Evolutionary conservation across 2,329 filamentous ascomycete genomes (phyloP).

Genomic region (Epichloe brachyelytri): DNA sequence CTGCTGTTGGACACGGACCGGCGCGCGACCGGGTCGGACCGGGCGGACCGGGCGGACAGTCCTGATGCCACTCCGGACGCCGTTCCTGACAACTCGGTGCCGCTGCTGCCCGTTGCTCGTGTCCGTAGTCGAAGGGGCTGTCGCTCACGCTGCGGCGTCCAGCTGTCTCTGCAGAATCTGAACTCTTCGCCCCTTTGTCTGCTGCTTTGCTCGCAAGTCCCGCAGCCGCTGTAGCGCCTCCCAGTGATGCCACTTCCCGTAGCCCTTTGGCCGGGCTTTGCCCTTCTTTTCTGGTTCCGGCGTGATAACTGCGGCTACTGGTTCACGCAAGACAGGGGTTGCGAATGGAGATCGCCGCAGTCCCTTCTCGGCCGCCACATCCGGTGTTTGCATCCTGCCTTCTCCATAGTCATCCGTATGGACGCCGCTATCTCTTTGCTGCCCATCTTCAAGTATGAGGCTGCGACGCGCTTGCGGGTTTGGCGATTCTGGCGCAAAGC

Average conservation of each 20-base stretch:
- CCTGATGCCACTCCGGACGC: not conserved
- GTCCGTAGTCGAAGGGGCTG: conserved; percentile 2
- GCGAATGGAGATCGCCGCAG: conserved; percentile 20
- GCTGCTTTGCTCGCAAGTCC: not conserved
- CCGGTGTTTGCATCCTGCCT: conserved; percentile 15
- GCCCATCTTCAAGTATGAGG: conserved; percentile 20
- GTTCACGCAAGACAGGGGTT: conserved; percentile 28
- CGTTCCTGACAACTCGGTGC: not conserved
- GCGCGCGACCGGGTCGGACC: conserved; percentile 17
- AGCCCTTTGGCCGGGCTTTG: conserved; percentile 14
- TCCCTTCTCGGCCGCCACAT: conserved; percentile 15
- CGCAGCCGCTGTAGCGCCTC: not conserved
- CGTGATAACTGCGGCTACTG: conserved; percentile 21
- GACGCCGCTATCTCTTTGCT: conserved; percentile 42
- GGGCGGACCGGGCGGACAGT: conserved; percentile 9
- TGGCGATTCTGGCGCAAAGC: conserved; percentile 28
- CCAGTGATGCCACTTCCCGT: conserved; percentile 13
- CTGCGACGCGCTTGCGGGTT: conserved; percentile 24
- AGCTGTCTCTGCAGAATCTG: conserved; percentile 6
- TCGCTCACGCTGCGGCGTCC: conserved; percentile 5
- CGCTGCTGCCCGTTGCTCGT: not conserved
- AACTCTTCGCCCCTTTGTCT: not conserved
- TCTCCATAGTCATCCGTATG: conserved; percentile 38
- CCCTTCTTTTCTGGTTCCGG: conserved; percentile 33
- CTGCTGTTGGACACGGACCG: conserved; percentile 40